phyloP scores from a whole-genome alignment of 192 early-diverging fungal genomes.

The Linnemannia exigua region DNA sequence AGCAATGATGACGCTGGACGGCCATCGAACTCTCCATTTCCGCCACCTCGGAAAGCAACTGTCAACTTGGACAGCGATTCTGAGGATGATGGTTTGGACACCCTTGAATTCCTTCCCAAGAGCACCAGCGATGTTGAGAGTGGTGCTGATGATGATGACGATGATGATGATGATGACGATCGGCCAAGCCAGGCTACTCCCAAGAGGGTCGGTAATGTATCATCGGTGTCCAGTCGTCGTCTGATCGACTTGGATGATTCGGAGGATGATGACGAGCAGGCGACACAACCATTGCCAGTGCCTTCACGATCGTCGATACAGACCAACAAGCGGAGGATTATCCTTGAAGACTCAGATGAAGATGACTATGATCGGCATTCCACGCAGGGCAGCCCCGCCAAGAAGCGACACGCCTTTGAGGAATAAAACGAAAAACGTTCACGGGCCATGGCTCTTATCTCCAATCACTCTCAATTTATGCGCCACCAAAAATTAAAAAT shows the following conservation, averaged over 20 bases:
- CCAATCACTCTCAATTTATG: neutral
- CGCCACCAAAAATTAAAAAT: neutral
- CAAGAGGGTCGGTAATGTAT: too few species aligned
- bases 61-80: neutral
- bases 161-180: too few species aligned
- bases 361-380: constrained; percentile 9
- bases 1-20: neutral
- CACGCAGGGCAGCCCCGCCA: constrained; percentile 14
- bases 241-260: neutral
- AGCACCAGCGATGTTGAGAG: constrained; percentile 24
- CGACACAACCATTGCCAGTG: constrained; percentile 26
- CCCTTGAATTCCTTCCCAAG: constrained; percentile 4
- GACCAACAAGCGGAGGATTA: constrained; percentile 31
- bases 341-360: constrained; percentile 43
- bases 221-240: neutral
- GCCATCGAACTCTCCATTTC: neutral
- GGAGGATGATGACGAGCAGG: neutral
- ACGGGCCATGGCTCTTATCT: neutral
- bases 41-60: neutral
- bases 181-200: neutral
- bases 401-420: constrained; percentile 26
- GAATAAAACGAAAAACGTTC: constrained; percentile 25
- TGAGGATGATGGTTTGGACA: constrained; percentile 1
- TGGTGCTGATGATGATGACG: neutral
- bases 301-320: neutral